Evolutionary conservation across 495 filamentous ascomycete genomes (phyloP), one percentile per base, ranked within the genome.

Genomic region (Hypoxylon perforatum): DNA sequence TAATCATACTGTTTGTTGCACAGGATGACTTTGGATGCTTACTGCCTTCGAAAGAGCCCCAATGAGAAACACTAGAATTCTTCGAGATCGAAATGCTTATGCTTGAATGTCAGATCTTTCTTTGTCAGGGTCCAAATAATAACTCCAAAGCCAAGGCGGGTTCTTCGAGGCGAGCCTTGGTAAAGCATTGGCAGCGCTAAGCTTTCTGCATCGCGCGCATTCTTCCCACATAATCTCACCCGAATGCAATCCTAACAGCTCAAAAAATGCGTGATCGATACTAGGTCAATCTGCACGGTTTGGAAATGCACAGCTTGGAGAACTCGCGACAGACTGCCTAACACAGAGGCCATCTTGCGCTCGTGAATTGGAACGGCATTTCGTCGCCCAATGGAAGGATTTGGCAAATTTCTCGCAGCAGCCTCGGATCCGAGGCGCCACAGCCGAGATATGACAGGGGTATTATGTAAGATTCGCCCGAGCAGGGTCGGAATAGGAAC

Each of bases 401-500:
- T 19, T 19, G 4, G 15, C 41, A 45, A 45, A 45, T 19, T 6
- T 45, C 18, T 17, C n/a, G 4, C 18, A 14, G 21, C 21, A 21
- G 3, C 21, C 53, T 64, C 61, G 61, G 61, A 64, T 56, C 61
- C 61, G 61, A 64, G 61, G 21, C 14, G 12, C 17, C 12, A 23
- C 28, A 52, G 45, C 61, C 61, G 61, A 57, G 15, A n/a, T 23
- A 17, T 39, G 33, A 51, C 48, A 51, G 28, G 41, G 41, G 21
- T 41, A 1, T n/a, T 45, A 4, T 8, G 18, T 15, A 39, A 45
- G 38, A 30, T 33, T 33, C 51, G 41, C 59, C n/a, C 45, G 39
- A 50, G 51, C 21, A 51, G 53, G 61, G 52, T 64, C 46, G 46
- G 45, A 39, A 56, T 41, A 56, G 10, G 41, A 7, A 48, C 28